Base-by-base conservation (phyloP, 352 stramenopile species). In the Pythium inflatum region DNA sequence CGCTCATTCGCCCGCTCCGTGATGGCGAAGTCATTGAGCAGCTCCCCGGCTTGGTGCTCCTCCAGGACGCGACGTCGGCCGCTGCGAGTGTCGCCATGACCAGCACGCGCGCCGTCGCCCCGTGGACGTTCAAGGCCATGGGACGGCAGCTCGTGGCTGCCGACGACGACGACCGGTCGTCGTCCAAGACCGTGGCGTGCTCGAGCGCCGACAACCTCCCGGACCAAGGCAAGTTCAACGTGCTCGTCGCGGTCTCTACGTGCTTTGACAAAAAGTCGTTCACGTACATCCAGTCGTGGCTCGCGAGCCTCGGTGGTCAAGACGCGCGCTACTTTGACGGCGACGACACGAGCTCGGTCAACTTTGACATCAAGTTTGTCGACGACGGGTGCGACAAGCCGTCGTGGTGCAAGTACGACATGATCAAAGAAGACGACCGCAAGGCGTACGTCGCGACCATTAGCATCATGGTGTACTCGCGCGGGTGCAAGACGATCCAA, bases 281-380 rank as follows among this genome's bases (percentile, higher is more conserved):
- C 7, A n/a, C 27, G 3, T 55, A 57, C 45, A 55, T 66, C 13
- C 7, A 49, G 9, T 33, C 38, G 16, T 66, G 58, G 58, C 14
- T 66, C n/a, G 33, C 31, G 14, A 11, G 16, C 8, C 43, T 66
- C 18, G 9, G 16, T 2, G 9, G 8, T 12, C 58, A 66, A n/a
- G 48, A 57, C 34, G n/a, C 46, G 18, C 58, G 58, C 5, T 66
- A 66, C 58, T 66, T 66, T 36, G 58, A 56, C 22, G 58, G 58
- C 43, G 58, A 57, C 43, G 46, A 20, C 5, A 13, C 58, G 30
- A 66, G 31, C 30, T n/a, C 56, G n/a, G n/a, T 66, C 30, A 43
- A 45, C n/a, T 56, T 66, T 4, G 24, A 28, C n/a, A 5, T 55
- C n/a, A 18, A 22, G 0, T 38, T 45, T 2, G 58, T 66, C n/a